Conservation (phyloP, 1,139 yeast species). For the Scheffersomyces segobiensis region DNA sequence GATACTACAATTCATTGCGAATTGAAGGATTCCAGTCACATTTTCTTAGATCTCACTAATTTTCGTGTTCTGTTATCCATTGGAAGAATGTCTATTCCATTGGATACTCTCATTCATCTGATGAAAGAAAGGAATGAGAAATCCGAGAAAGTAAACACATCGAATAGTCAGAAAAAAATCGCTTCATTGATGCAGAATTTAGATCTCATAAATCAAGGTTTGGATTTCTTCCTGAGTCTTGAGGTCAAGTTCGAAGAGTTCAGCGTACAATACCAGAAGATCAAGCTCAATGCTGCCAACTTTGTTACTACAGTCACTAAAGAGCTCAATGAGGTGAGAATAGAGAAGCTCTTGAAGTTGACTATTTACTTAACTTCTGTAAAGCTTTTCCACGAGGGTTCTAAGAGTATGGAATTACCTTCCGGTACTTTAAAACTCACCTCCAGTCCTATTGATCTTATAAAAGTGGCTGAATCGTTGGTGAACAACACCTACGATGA, state of each 20-base stretch:
- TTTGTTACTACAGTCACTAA: slow-evolving; percentile 17
- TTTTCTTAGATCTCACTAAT: slow-evolving; percentile 15
- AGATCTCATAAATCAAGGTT: background rate
- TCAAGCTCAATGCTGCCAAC: slow-evolving; percentile 21
- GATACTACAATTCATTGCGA: slow-evolving; percentile 26
- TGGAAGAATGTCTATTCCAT: slow-evolving; percentile 28
- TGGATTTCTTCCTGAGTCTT: slow-evolving; percentile 9
- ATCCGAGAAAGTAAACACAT: slow-evolving; percentile 2
- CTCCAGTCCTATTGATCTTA: slow-evolving; percentile 11
- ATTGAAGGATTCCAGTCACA: slow-evolving; percentile 11
- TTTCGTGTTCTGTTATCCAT: slow-evolving; percentile 21
- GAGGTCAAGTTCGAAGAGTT: slow-evolving; percentile 34
- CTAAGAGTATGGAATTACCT: slow-evolving; percentile 39
- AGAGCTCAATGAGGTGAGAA: slow-evolving; percentile 11
- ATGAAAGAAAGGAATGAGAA: slow-evolving; percentile 3
- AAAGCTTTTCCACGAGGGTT: slow-evolving; percentile 29
- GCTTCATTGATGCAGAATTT: background rate
- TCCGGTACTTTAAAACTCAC: slow-evolving; percentile 25
- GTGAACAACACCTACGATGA: slow-evolving; percentile 9
- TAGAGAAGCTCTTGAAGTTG: slow-evolving; percentile 12
- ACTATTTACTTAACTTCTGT: slow-evolving; percentile 26
- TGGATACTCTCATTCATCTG: slow-evolving; percentile 17
- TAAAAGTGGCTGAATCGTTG: slow-evolving; percentile 10
- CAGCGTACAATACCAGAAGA: slow-evolving; percentile 19
- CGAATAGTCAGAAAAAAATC: background rate